These are phyloP conservation scores for Apiospora pterosperma DNA, from an alignment of 2,329 filamentous ascomycete species.

Conservation along the genomic window DNA sequence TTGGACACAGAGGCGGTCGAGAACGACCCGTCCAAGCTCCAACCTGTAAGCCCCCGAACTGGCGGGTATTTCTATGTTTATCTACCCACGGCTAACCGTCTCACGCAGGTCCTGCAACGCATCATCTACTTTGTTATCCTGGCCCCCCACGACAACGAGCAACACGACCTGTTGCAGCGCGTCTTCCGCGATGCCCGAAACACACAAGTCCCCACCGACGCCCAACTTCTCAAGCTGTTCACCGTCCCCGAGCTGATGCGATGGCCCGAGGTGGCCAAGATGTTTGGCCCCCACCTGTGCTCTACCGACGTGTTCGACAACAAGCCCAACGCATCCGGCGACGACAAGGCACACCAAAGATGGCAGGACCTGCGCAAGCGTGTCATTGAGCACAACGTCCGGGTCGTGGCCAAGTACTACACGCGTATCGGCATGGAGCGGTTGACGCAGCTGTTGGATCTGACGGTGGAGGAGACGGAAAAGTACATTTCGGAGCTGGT, in stretches of 20 bases:
- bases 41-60: conserved; percentile 60
- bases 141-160: conserved; percentile 96
- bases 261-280: conserved; percentile 89
- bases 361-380: conserved; percentile 97
- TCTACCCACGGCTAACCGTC: conserved; percentile 11
- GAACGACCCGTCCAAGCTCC: conserved; percentile 80
- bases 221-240: conserved; percentile 87
- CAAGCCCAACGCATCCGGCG: conserved; percentile 58
- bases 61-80: background rate
- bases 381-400: conserved; percentile 98
- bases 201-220: conserved; percentile 71
- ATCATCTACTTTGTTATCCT: conserved; percentile 98
- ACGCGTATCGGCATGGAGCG: conserved; percentile 93
- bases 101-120: conserved; percentile 73
- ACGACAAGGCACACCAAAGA: conserved; percentile 78
- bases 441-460: conserved; percentile 83
- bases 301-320: conserved; percentile 86
- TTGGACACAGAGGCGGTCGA: conserved; percentile 95
- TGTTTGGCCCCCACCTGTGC: conserved; percentile 85
- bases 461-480: conserved; percentile 94
- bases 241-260: conserved; percentile 96
- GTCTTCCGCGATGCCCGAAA: conserved; percentile 84
- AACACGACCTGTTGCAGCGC: conserved; percentile 93
- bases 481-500: conserved; percentile 98
- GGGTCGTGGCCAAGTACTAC: conserved; percentile 97